phyloP scores from a whole-genome alignment of 177 flowering plant genomes.

The Vitis hybrid region DNA sequence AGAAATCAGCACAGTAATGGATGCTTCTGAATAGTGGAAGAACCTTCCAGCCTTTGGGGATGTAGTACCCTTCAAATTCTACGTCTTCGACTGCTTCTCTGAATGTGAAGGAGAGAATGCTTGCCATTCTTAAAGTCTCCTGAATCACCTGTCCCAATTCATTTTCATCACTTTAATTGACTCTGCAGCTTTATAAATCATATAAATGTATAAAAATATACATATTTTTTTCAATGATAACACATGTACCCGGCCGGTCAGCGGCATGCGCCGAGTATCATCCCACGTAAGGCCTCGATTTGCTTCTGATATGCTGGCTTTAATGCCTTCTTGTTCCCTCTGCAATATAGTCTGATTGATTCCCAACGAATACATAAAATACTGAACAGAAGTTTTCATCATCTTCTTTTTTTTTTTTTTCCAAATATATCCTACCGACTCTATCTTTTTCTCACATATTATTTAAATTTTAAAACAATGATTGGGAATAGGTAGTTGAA shows the following conservation, averaged over 20 bases:
- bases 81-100: constrained; percentile 93
- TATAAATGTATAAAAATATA: background rate
- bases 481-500: background rate
- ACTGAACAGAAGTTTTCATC: background rate
- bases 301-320: constrained; percentile 27
- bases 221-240: background rate
- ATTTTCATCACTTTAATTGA: background rate
- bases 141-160: constrained; percentile 56
- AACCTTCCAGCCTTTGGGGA: constrained; percentile 96
- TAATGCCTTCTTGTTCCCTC: constrained; percentile 72
- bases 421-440: too few species aligned
- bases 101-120: constrained; percentile 83
- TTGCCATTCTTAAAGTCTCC: constrained; percentile 75
- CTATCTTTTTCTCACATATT: background rate
- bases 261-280: constrained; percentile 68
- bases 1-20: constrained; percentile 71
- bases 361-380: background rate
- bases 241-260: constrained; percentile 59
- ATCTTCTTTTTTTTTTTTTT: too few species aligned
- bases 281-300: constrained; percentile 70
- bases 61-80: constrained; percentile 73
- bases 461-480: background rate
- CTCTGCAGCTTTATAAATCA: background rate
- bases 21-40: constrained; percentile 89
- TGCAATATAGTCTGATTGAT: constrained; percentile 21